Conservation (phyloP, 768 basidiomycete genomes). For the Roridomyces roridus region DNA sequence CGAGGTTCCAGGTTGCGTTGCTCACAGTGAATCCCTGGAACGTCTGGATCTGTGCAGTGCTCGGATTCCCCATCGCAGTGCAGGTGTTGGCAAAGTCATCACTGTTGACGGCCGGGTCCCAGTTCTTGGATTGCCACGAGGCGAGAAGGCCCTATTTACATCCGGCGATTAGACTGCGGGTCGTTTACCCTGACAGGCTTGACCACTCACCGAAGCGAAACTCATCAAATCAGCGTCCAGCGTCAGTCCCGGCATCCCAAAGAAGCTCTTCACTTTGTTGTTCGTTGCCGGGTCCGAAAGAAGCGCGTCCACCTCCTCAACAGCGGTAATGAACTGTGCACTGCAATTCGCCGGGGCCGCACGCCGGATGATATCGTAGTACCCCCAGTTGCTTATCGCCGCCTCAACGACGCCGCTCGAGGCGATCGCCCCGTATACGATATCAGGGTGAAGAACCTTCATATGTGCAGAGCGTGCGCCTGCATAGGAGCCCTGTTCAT, state of each 20-base stretch:
- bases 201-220: constrained; percentile 21
- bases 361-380: constrained; percentile 79
- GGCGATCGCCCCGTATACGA: constrained; percentile 89
- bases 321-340: constrained; percentile 57
- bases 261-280: constrained; percentile 36
- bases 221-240: constrained; percentile 18
- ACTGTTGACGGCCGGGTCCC: constrained; percentile 78
- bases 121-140: constrained; percentile 84
- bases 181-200: too few species aligned
- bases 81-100: constrained; percentile 74
- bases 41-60: constrained; percentile 13
- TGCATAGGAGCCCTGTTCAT: too few species aligned
- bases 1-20: constrained; percentile 31
- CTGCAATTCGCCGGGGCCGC: constrained; percentile 71
- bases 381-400: constrained; percentile 88
- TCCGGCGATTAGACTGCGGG: constrained; percentile 2
- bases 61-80: constrained; percentile 52
- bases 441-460: constrained; percentile 81
- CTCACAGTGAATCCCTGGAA: constrained; percentile 33
- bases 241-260: constrained; percentile 18
- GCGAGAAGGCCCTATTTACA: constrained; percentile 65
- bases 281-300: too few species aligned
- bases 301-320: constrained; percentile 65
- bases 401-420: too few species aligned
- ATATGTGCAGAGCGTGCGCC: too few species aligned